phyloP scores from a whole-genome alignment of 805 yeast genomes.

The Debaryomyces hansenii region DNA sequence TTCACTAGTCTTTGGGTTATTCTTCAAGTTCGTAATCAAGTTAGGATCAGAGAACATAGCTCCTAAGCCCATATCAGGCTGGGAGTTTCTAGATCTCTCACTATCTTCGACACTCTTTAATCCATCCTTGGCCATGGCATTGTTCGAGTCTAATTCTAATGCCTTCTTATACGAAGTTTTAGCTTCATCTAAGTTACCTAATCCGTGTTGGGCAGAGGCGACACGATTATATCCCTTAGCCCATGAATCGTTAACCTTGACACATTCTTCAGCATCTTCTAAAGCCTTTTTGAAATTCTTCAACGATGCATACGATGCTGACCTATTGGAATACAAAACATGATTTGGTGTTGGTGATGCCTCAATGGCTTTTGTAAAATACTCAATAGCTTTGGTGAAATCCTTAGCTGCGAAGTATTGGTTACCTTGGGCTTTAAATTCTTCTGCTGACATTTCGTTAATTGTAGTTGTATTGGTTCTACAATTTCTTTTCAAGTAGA shows the following conservation, averaged over 20 bases:
- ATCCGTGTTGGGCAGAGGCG: conserved; percentile 91
- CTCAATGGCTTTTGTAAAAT: conserved; percentile 84
- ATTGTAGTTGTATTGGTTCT: no score
- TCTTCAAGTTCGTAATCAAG: conserved; percentile 68
- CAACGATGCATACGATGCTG: conserved; percentile 85
- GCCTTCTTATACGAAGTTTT: conserved; percentile 72
- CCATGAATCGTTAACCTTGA: conserved; percentile 81
- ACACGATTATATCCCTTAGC: conserved; percentile 93
- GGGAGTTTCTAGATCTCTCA: conserved; percentile 48
- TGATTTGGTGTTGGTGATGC: conserved; percentile 83
- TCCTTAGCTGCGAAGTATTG: conserved; percentile 89
- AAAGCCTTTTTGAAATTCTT: conserved; percentile 73
- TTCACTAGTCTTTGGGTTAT: conserved; percentile 85
- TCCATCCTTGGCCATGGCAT: conserved; percentile 87
- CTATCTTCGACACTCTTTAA: conserved; percentile 67
- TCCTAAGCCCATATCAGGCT: conserved; percentile 75
- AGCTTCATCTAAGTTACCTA: conserved; percentile 77
- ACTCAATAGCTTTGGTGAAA: conserved; percentile 73
- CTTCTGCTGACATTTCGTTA: conserved; percentile 53
- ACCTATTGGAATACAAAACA: conserved; percentile 89
- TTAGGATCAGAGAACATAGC: conserved; percentile 79
- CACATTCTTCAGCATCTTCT: conserved; percentile 82
- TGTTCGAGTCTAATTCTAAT: conserved; percentile 72
- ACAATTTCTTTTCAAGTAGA: background rate
- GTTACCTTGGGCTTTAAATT: conserved; percentile 89